These are phyloP conservation scores for Glomus cerebriforme DNA, from an alignment of 192 early-diverging fungal genomes.

Conservation along the genomic window DNA sequence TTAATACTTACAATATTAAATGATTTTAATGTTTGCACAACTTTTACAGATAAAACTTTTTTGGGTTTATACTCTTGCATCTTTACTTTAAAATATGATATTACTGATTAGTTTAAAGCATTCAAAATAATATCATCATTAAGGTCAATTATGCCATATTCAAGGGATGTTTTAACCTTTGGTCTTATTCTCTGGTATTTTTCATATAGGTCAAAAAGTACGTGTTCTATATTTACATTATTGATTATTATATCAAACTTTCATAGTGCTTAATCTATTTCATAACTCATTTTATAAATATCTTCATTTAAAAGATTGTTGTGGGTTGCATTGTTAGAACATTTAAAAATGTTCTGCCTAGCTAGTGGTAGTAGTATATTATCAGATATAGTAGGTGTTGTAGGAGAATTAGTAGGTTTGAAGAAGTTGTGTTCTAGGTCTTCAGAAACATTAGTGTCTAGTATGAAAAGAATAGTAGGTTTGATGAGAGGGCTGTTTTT, in stretches of 20 bases:
- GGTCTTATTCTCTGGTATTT: conserved; percentile 3
- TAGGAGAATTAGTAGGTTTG: too few species aligned
- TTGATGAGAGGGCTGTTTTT: too few species aligned
- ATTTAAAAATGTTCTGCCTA: conserved; percentile 13
- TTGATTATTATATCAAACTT: conserved; percentile 12
- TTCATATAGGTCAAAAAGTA: conserved; percentile 1
- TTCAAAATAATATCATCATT: conserved; percentile 20
- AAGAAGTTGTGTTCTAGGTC: too few species aligned
- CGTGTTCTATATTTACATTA: conserved; percentile 1
- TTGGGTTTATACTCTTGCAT: conserved; percentile 17
- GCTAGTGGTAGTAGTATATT: too few species aligned
- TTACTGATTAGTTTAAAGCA: background rate
- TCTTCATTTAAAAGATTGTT: too few species aligned
- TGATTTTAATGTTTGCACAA: background rate
- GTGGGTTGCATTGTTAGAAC: too few species aligned
- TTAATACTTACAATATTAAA: conserved; percentile 32
- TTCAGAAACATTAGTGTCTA: too few species aligned
- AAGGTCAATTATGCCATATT: conserved; percentile 22
- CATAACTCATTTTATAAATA: background rate
- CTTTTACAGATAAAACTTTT: background rate
- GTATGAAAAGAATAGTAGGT: too few species aligned
- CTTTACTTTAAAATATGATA: background rate
- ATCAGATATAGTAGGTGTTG: too few species aligned
- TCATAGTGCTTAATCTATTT: conserved; percentile 21
- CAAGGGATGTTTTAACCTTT: conserved; percentile 20